Conservation (phyloP, 1,284 basidiomycete species). For the Amanita bisporigera region DNA sequence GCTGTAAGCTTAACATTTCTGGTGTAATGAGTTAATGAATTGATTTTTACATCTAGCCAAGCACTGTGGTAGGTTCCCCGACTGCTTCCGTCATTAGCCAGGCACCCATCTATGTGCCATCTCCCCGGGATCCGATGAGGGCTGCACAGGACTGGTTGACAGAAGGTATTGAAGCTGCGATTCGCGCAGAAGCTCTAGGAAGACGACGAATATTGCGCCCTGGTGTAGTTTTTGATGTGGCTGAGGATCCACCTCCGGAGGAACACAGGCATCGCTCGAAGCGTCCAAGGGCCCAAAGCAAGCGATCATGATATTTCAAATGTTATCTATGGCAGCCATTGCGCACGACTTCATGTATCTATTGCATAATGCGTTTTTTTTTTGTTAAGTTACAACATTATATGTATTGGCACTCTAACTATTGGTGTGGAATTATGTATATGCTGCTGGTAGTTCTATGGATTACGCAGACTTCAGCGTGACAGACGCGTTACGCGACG, state of each 20-base stretch:
- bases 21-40: slow-evolving; percentile 18
- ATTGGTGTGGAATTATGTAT: too few species aligned
- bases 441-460: too few species aligned
- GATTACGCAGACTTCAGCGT: too few species aligned
- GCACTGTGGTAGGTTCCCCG: slow-evolving; percentile 73
- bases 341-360: neutral
- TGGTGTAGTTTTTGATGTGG: slow-evolving; percentile 15
- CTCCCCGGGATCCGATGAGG: slow-evolving; percentile 61
- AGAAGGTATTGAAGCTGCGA: slow-evolving; percentile 48
- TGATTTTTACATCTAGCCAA: slow-evolving; percentile 50
- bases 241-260: slow-evolving; percentile 9
- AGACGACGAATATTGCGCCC: slow-evolving; percentile 14
- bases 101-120: slow-evolving; percentile 57
- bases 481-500: slow-evolving; percentile 7
- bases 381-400: neutral
- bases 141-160: slow-evolving; percentile 73
- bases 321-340: neutral
- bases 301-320: neutral
- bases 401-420: neutral
- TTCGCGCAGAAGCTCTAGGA: slow-evolving; percentile 15
- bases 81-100: slow-evolving; percentile 71
- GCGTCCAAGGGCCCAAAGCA: slow-evolving; percentile 4
- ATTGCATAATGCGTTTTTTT: slow-evolving; percentile 4
- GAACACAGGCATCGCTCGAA: slow-evolving; percentile 6
- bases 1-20: slow-evolving; percentile 54